phyloP scores from a whole-genome alignment of 2,329 filamentous ascomycete genomes.

The Blastomyces silverae region DNA sequence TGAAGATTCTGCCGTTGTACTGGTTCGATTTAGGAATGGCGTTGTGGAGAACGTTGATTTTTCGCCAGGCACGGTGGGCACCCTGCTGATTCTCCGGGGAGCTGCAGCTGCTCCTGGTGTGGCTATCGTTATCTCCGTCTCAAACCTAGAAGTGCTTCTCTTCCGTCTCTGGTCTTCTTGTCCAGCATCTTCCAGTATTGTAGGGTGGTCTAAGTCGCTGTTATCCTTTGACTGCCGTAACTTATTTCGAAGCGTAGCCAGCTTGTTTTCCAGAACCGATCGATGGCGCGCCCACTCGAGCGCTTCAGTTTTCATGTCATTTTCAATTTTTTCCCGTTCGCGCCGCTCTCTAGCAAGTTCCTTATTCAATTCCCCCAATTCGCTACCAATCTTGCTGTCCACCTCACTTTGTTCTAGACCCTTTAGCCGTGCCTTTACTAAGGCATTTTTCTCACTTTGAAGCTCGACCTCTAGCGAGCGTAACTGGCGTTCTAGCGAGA shows the following conservation, averaged over 20 bases:
- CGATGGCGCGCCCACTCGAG: conserved; percentile 57
- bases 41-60: conserved; percentile 94
- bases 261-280: conserved; percentile 61
- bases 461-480: conserved; percentile 71
- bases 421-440: conserved; percentile 49
- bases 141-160: conserved; percentile 39
- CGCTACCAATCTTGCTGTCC: conserved; percentile 35
- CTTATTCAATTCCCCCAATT: conserved; percentile 48
- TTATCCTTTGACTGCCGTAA: conserved; percentile 41
- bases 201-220: neutral
- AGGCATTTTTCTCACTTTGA: conserved; percentile 69
- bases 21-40: conserved; percentile 74
- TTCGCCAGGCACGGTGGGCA: conserved; percentile 62
- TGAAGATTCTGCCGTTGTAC: conserved; percentile 44
- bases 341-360: conserved; percentile 55
- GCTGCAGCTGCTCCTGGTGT: conserved; percentile 45
- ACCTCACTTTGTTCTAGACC: conserved; percentile 36
- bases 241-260: conserved; percentile 63
- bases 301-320: conserved; percentile 51
- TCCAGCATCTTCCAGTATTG: conserved; percentile 6
- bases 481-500: conserved; percentile 70
- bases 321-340: conserved; percentile 59
- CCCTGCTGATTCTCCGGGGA: conserved; percentile 52
- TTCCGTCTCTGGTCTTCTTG: conserved; percentile 33
- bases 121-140: conserved; percentile 44